Base-by-base conservation (phyloP, 108 stramenopile genomes). In the Pseudonitzschia multiseries region DNA sequence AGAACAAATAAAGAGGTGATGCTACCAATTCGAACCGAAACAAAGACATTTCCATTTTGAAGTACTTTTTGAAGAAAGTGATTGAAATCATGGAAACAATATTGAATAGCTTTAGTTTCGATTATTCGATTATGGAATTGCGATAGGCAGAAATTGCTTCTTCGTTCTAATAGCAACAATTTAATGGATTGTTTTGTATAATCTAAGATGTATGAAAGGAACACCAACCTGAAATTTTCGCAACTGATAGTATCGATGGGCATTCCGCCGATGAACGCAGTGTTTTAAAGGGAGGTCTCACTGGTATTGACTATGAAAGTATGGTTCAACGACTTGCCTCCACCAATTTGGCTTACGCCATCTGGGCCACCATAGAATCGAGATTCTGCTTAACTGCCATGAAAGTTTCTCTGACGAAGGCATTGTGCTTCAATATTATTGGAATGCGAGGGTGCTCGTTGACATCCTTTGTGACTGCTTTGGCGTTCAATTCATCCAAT, bases 391-490 rank as follows among this genome's bases (percentile, higher is more conserved):
- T 77, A 4, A 87, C 87, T 5, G 50, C 73, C 57, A 81, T 53
- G 52, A 87, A 87, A n/a, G 87, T 87, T 32, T 82, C 68, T 42
- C 63, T 84, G 36, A 87, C 87, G 75, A 87, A 84, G 0, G 75
- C 73, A 71, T 87, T 87, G 71, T 87, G 87, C n/a, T 74, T 54
- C 54, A 85, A 42, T 65, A 87, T 87, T 48, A 87, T 22, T 0
- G 87, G 87, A 0, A 87, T 66, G 12, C 87, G 74, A 4, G 74
- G 74, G 46, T 75, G 74, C 6, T 59, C 73, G 14, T 81, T 81
- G 44, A 80, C 26, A 68, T 81, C 81, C 57, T 81, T 76, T 14
- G 73, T 73, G 24, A 65, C 28, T 21, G 80, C 77, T 78, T 85
- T 85, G 21, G 8, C 60, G 43, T 72, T 69, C 60, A 87, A 70